These are phyloP conservation scores for Aphanomyces astaci DNA, from an alignment of 352 stramenopile genomes.

Conservation along the genomic window DNA sequence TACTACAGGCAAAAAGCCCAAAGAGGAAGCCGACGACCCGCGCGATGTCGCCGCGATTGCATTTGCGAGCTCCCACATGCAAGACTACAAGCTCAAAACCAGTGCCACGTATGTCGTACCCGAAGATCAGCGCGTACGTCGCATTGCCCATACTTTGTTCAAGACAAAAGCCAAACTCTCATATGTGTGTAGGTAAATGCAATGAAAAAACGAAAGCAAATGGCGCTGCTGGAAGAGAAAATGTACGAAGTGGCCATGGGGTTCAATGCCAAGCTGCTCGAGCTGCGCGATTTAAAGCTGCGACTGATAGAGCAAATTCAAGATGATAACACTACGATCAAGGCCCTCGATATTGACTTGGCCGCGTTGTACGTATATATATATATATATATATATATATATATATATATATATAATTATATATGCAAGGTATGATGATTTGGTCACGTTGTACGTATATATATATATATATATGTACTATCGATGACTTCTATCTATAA, in stretches of 20 bases:
- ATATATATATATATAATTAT: too few relatives aligned
- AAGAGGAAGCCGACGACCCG: conserved; percentile 85
- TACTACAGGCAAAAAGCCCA: conserved; percentile 69
- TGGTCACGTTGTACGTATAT: too few relatives aligned
- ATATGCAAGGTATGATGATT: too few relatives aligned
- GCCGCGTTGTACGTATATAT: neutral
- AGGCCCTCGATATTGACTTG: conserved; percentile 31
- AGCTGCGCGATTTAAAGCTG: conserved; percentile 83
- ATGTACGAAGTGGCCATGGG: conserved; percentile 69
- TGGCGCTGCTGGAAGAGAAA: conserved; percentile 73
- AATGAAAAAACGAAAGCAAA: conserved; percentile 82
- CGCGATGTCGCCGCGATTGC: conserved; percentile 86
- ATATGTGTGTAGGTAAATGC: conserved; percentile 68
- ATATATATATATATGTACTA: too few relatives aligned
- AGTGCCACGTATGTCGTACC: conserved; percentile 82
- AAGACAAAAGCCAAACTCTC: too few relatives aligned
- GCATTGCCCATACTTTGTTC: neutral
- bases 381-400: too few relatives aligned
- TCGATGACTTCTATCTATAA: too few relatives aligned
- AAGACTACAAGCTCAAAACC: conserved; percentile 90
- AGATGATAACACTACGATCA: conserved; percentile 43
- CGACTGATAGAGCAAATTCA: conserved; percentile 67
- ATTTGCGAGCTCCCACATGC: conserved; percentile 81
- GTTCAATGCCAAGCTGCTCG: conserved; percentile 88
- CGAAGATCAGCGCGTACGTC: conserved; percentile 53